These are phyloP conservation scores for Danielia reshetovae DNA, from an alignment of 805 yeast species.

Conservation along the genomic window DNA sequence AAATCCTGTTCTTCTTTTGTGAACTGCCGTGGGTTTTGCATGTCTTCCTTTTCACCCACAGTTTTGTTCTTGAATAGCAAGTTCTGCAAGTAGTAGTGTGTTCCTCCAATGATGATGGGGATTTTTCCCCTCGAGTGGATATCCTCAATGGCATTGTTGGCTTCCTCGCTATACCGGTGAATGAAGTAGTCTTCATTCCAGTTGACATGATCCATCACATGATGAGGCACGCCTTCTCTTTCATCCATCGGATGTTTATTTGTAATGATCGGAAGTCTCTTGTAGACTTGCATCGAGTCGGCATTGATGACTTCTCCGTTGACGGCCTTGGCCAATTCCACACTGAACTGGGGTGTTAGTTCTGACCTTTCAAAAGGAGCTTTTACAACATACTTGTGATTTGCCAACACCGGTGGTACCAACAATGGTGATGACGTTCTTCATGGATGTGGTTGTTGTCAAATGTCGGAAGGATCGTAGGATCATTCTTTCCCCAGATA, in stretches of 20 bases:
- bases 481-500: slow-evolving; percentile 9
- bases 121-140: slow-evolving; percentile 65
- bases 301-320: slow-evolving; percentile 92
- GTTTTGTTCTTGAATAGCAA: slow-evolving; percentile 69
- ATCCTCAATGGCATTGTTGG: slow-evolving; percentile 55
- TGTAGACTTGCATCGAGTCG: slow-evolving; percentile 95
- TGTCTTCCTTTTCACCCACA: slow-evolving; percentile 33
- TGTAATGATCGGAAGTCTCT: slow-evolving; percentile 68
- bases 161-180: slow-evolving; percentile 75
- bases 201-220: slow-evolving; percentile 76
- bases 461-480: slow-evolving; percentile 22
- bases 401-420: slow-evolving; percentile 98
- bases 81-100: slow-evolving; percentile 87
- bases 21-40: slow-evolving; percentile 28
- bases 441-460: slow-evolving; percentile 29
- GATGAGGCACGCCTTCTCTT: slow-evolving; percentile 73
- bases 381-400: slow-evolving; percentile 53
- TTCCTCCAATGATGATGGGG: slow-evolving; percentile 93
- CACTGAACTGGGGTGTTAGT: slow-evolving; percentile 46
- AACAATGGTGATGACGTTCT: slow-evolving; percentile 57
- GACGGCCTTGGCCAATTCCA: slow-evolving; percentile 70
- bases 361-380: background rate
- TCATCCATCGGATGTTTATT: slow-evolving; percentile 88
- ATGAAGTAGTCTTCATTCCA: slow-evolving; percentile 83
- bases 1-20: slow-evolving; percentile 31